Evolutionary conservation across 441 rosid species (phyloP).

Genomic region (Croton laevigatus): DNA sequence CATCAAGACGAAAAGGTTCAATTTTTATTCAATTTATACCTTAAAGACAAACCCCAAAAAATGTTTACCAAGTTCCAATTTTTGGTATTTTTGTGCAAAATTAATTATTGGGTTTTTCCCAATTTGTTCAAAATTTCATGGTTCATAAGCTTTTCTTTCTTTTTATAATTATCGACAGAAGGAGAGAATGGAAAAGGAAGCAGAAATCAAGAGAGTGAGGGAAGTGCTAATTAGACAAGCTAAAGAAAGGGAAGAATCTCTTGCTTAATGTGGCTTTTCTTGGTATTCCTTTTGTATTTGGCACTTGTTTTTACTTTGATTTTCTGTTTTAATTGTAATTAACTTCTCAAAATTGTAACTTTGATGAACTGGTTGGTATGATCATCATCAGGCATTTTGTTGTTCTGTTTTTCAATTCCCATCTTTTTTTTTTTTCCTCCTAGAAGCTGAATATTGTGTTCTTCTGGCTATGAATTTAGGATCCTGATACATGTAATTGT

Average conservation of each 20-base stretch:
- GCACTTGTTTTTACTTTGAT: not conserved
- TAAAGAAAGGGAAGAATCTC: conserved; percentile 45
- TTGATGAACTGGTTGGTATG: conserved; percentile 19
- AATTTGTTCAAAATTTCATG: not conserved
- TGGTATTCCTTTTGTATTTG: not conserved
- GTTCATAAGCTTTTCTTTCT: not conserved
- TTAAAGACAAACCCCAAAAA: not conserved
- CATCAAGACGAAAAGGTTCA: conserved; percentile 66
- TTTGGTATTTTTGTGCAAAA: not conserved
- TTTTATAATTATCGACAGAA: conserved; percentile 31
- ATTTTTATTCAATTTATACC: not conserved
- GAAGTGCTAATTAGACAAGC: conserved; percentile 57
- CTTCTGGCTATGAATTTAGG: not conserved
- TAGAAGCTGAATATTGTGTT: not conserved
- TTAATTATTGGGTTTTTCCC: not conserved
- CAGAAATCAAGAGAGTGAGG: conserved; percentile 65
- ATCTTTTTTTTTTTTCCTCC: not conserved
- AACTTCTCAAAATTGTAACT: conserved; percentile 13
- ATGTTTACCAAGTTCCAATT: not conserved
- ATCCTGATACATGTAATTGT: not conserved
- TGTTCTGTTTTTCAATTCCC: conserved; percentile 5
- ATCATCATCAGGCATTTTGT: conserved; percentile 17
- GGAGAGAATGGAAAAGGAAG: conserved; percentile 75
- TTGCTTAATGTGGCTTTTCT: conserved; percentile 13
- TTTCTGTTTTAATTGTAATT: conserved; percentile 7